Evolutionary conservation across 192 early-diverging fungal genomes (phyloP).

Genomic region (Mortierella claussenii): DNA sequence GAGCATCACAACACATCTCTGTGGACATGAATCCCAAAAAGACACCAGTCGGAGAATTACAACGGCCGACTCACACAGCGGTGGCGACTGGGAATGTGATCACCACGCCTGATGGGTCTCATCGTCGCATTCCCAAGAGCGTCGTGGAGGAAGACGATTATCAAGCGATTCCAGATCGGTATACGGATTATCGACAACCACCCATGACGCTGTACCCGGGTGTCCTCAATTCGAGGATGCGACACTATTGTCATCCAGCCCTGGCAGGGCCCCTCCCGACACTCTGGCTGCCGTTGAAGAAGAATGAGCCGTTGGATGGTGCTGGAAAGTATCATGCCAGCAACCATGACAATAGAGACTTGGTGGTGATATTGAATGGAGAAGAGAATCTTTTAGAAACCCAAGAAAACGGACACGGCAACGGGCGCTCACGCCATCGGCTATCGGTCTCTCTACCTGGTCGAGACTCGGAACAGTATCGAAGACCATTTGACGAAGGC

Average conservation of each 20-base stretch:
- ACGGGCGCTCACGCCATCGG: not conserved
- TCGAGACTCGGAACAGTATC: not conserved
- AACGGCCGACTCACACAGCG: too few species aligned
- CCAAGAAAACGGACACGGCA: not conserved
- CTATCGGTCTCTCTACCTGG: not conserved
- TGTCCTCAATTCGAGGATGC: constrained; percentile 79
- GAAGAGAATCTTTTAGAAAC: too few species aligned
- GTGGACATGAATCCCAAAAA: too few species aligned
- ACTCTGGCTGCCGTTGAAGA: constrained; percentile 77
- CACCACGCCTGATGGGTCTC: not conserved
- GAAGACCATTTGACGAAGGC: constrained; percentile 21
- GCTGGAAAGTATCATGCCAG: too few species aligned
- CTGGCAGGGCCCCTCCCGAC: constrained; percentile 71
- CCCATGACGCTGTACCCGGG: constrained; percentile 76
- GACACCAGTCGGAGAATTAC: too few species aligned
- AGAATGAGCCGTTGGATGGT: not conserved
- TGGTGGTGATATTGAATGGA: not conserved
- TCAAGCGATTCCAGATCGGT: constrained; percentile 67
- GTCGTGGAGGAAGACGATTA: constrained; percentile 73
- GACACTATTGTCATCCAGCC: constrained; percentile 74
- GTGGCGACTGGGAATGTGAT: not conserved
- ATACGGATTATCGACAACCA: constrained; percentile 78
- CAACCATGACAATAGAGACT: not conserved
- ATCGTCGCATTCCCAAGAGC: constrained; percentile 16
- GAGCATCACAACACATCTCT: constrained; percentile 7